Base-by-base conservation (phyloP, 192 early-diverging fungal species). In the Backusella psychrophila region DNA sequence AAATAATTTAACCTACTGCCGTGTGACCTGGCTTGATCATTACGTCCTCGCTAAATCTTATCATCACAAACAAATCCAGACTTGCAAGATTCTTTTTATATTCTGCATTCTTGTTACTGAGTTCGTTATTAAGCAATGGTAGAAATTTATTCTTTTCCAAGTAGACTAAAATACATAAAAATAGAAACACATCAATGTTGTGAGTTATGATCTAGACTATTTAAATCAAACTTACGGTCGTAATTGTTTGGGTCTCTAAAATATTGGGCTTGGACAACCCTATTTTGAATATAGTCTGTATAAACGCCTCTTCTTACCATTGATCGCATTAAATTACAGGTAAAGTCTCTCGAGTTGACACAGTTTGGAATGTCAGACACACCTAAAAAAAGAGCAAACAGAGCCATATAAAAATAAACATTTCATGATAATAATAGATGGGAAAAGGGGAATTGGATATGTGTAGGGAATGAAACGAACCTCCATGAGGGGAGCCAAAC, bases 241-340 rank as follows among this genome's bases (percentile, higher is more conserved):
- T 73, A 29, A 35, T 84, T 74, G 11, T 69, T 49, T 33, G 72
- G 71, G 53, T 91, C 91, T 74, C 95, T 96, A 77, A 89, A 99
- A 73, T 98, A 99, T 85, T 99, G 98, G 4, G 97, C 98, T 85
- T 96, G 98, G 9, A 99, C 85, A 5, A 96, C 83, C 75, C 92
- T 90, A 73, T 90, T 83, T 17, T 95, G 92, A 23, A 97, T 88
- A 86, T 95, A 98, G 49, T 86, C 84, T 39, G 91, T 86, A 85
- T 99, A 99, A 6, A 91, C 96, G 8, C 95, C 95, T 17, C 81
- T 72, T n/a, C 87, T 81, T 0, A 94, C 90, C 77, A 99, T 87
- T n/a, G 84, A 82, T 26, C 95, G 82, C 90, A 95, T 94, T 67
- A 93, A 83, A 15, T 69, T 70, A 85, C 97, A 99, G 35, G 86